Evolutionary conservation across 148 eudicot genomes (phyloP).

Genomic region (Linanthus parryae): DNA sequence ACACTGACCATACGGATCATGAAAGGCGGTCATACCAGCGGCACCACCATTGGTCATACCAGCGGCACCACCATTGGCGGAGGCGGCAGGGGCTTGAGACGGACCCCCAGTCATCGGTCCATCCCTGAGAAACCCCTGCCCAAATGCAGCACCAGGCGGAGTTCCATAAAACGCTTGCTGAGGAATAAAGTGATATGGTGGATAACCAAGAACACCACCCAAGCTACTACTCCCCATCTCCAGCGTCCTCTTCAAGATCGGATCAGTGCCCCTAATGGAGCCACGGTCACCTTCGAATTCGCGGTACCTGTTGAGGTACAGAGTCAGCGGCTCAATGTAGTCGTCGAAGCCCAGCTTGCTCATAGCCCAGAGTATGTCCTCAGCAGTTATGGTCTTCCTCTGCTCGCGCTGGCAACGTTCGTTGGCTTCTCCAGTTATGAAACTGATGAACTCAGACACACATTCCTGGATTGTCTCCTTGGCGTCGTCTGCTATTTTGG

Average conservation of each 20-base stretch:
- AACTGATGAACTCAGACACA: slow-evolving; percentile 94
- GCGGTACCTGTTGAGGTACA: slow-evolving; percentile 73
- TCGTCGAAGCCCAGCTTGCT: slow-evolving; percentile 93
- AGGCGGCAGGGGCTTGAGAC: no score
- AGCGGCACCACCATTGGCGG: no score
- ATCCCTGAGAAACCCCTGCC: no score
- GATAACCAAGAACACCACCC: no score
- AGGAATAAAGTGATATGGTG: no score
- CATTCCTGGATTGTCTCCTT: slow-evolving; percentile 94
- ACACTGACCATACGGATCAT: no score
- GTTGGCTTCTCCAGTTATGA: slow-evolving; percentile 91
- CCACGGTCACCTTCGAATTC: slow-evolving; percentile 82
- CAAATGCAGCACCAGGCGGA: no score
- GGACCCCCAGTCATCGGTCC: no score
- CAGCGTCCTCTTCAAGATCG: slow-evolving; percentile 31
- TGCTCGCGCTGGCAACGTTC: slow-evolving; percentile 94
- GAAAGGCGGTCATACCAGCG: no score
- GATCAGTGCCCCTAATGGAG: slow-evolving; percentile 52
- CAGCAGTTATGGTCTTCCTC: slow-evolving; percentile 91
- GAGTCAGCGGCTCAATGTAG: slow-evolving; percentile 84
- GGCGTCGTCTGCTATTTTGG: slow-evolving; percentile 88
- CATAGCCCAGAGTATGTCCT: slow-evolving; percentile 96
- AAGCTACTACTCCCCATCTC: no score
- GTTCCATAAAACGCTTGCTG: no score
- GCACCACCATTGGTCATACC: no score